These are phyloP conservation scores for Podila epicladia DNA, from an alignment of 192 early-diverging fungal genomes.

Conservation along the genomic window DNA sequence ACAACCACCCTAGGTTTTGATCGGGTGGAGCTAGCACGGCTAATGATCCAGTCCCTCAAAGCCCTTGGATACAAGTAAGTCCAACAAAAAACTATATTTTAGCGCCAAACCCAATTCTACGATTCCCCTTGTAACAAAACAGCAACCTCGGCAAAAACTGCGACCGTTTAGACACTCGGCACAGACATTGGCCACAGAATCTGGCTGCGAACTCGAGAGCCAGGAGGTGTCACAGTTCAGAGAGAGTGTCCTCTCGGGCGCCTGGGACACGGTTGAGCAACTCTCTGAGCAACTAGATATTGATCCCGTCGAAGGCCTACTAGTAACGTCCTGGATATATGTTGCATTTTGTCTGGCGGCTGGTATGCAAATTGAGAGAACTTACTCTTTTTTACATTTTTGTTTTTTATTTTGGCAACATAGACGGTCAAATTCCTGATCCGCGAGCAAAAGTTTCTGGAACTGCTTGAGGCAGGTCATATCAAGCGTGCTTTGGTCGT, in stretches of 20 bases:
- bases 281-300: constrained; percentile 63
- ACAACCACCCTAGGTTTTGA: constrained; percentile 25
- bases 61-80: constrained; percentile 83
- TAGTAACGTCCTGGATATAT: constrained; percentile 20
- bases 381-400: too few relatives aligned
- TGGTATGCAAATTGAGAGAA: too few relatives aligned
- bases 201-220: constrained; percentile 81
- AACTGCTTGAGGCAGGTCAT: constrained; percentile 77
- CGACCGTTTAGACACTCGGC: constrained; percentile 69
- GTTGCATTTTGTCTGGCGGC: not conserved
- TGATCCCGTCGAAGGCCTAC: constrained; percentile 38
- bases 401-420: too few relatives aligned
- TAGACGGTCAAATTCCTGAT: constrained; percentile 73
- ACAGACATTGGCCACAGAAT: constrained; percentile 76
- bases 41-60: constrained; percentile 90
- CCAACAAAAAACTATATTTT: not conserved
- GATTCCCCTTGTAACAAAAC: not conserved
- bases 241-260: constrained; percentile 75
- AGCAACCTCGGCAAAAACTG: not conserved
- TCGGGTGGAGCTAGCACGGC: constrained; percentile 80
- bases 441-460: constrained; percentile 91
- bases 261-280: constrained; percentile 77
- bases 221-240: constrained; percentile 76
- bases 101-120: too few relatives aligned
- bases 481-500: constrained; percentile 79